Evolutionary conservation across 306 rosid species (phyloP).

Genomic region (Vigna mungo): DNA sequence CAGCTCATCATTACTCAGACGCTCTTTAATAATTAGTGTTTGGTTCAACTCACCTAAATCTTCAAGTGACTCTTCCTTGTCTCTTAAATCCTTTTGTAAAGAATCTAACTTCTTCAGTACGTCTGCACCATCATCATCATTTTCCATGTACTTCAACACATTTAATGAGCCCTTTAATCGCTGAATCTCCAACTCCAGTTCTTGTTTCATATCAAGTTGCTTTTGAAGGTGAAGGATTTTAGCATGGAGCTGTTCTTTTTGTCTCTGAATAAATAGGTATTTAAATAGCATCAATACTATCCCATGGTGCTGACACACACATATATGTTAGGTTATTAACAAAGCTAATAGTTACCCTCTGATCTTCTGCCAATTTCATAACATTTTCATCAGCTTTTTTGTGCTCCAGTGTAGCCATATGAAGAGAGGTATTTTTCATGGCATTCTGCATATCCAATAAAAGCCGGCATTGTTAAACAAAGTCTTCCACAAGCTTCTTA

Average conservation of each 20-base stretch:
- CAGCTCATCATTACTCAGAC: constrained; percentile 83
- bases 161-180: constrained; percentile 72
- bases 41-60: constrained; percentile 71
- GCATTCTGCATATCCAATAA: constrained; percentile 68
- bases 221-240: constrained; percentile 76
- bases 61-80: constrained; percentile 72
- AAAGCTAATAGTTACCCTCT: constrained; percentile 62
- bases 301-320: constrained; percentile 28
- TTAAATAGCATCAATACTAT: constrained; percentile 46
- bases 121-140: constrained; percentile 89
- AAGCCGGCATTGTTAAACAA: constrained; percentile 38
- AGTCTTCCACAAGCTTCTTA: constrained; percentile 45
- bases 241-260: constrained; percentile 79
- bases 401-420: constrained; percentile 89
- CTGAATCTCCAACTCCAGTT: constrained; percentile 90
- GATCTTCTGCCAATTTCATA: constrained; percentile 90
- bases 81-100: constrained; percentile 68
- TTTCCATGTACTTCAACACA: constrained; percentile 88
- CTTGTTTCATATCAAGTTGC: constrained; percentile 84
- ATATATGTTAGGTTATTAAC: constrained; percentile 36
- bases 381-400: constrained; percentile 77
- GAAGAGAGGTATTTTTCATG: constrained; percentile 75
- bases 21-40: constrained; percentile 71
- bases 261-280: constrained; percentile 61
- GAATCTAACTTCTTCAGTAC: constrained; percentile 74